These are phyloP conservation scores for Penicillium sp. DNA, from an alignment of 2,329 filamentous ascomycete species.

Conservation along the genomic window DNA sequence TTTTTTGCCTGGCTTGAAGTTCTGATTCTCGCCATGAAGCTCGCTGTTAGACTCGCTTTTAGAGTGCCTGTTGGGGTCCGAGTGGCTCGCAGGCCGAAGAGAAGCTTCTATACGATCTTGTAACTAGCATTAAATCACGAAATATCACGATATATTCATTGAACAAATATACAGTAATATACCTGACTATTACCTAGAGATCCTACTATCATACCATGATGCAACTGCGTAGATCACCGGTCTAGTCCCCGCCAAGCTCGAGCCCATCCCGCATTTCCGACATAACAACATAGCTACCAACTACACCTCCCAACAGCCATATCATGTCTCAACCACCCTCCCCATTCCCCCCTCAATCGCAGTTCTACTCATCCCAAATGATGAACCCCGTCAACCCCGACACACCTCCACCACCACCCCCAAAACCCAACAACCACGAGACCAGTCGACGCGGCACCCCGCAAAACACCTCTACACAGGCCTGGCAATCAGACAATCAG, in stretches of 20 bases:
- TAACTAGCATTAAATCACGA: constrained; percentile 3
- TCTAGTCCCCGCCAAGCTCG: constrained; percentile 12
- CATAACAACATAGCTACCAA: constrained; percentile 3
- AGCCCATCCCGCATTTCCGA: constrained; percentile 2
- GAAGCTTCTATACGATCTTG: neutral
- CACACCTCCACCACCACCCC: constrained; percentile 60
- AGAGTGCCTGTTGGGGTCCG: neutral
- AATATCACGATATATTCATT: neutral
- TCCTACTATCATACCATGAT: neutral
- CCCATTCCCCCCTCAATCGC: constrained; percentile 20
- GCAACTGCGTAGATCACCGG: neutral
- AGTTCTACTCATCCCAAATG: constrained; percentile 19
- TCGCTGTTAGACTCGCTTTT: neutral
- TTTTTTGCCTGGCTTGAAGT: neutral
- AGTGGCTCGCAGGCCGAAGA: neutral
- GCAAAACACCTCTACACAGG: constrained; percentile 28
- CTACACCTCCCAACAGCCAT: constrained; percentile 5
- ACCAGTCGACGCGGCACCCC: constrained; percentile 60
- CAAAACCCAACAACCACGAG: constrained; percentile 63
- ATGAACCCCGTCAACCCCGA: constrained; percentile 37
- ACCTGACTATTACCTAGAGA: no score
- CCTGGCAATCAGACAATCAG: constrained; percentile 19
- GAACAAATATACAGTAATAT: neutral
- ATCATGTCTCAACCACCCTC: constrained; percentile 23
- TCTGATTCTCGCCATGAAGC: neutral